phyloP scores from a whole-genome alignment of 1,284 basidiomycete genomes.

The Fomitopsis betulina region DNA sequence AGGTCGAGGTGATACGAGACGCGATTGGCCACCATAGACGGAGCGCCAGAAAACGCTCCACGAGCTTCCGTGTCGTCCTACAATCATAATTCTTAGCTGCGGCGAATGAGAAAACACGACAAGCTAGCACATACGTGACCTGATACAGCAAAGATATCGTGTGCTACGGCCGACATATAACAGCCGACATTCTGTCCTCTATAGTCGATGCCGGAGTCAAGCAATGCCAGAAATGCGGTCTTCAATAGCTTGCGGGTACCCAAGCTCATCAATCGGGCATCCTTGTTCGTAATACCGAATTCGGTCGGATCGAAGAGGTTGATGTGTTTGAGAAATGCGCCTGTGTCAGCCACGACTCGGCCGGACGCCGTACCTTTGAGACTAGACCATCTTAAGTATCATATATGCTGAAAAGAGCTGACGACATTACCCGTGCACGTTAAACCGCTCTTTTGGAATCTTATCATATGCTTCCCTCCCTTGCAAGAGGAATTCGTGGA shows the following conservation, averaged over 20 bases:
- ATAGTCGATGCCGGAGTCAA: constrained; percentile 39
- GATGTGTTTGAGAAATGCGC: constrained; percentile 35
- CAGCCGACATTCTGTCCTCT: constrained; percentile 34
- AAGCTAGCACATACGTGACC: constrained; percentile 8
- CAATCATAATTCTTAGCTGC: no score
- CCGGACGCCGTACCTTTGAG: constrained; percentile 22
- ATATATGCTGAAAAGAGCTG: neutral
- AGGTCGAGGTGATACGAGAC: constrained; percentile 47
- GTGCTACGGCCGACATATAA: constrained; percentile 28
- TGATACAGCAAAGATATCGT: constrained; percentile 11
- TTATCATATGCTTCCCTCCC: constrained; percentile 30
- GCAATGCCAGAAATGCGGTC: constrained; percentile 32
- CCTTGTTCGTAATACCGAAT: constrained; percentile 34
- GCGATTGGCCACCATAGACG: constrained; percentile 38
- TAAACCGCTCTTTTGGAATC: constrained; percentile 30
- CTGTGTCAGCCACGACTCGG: constrained; percentile 25
- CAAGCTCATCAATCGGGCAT: constrained; percentile 32
- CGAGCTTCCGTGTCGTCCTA: constrained; percentile 33
- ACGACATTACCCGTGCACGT: constrained; percentile 26
- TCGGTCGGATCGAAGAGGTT: constrained; percentile 34
- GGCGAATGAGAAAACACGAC: no score
- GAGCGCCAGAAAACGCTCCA: constrained; percentile 32
- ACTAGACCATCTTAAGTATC: constrained; percentile 8
- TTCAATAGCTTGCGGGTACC: constrained; percentile 35
- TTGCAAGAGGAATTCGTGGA: constrained; percentile 33